Evolutionary conservation across 192 early-diverging fungal species (phyloP), one percentile per base, ranked within the genome.

Genomic region (Umbelopsis isabellina): DNA sequence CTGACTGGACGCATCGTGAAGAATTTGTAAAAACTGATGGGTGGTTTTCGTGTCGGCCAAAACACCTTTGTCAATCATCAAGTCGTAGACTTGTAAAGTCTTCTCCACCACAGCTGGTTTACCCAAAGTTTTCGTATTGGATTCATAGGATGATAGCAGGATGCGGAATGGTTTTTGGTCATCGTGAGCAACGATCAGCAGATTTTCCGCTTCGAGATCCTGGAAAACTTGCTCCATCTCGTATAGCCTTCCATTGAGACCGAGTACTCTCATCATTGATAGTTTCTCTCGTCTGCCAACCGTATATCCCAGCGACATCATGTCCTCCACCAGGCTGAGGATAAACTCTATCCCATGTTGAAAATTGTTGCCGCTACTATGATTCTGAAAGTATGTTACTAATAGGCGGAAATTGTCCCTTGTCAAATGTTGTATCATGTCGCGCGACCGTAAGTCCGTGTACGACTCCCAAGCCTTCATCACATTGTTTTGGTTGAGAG

Each of bases 21-120:
- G 67, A 33, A 75, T 73, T 12, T 51, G 49, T 15, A 70, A 49
- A 3, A 83, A 46, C n/a, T 76, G 35, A 1, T 25, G 66, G 2
- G 69, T 74, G 2, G 76, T 75, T 18, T 80, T 71, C 21, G 75
- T 66, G 66, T 91, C 82, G 10, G 93, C 90, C 55, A 78, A 58
- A 33, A 92, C 50, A 2, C 88, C 85, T 30, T 78, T 80, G 46
- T 84, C 78, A 6, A 71, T 41, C 78, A 96, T 86, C 49, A 84
- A 68, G 15, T 89, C 82, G 69, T 87, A 91, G 16, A 91, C 86
- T 33, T 75, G 76, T 66, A 87, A 82, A 0, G 92, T 91, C 71
- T 90, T 86, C 1, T 80, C 76, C n/a, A 84, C 72, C 30, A 72
- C 47, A 3, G n/a, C 66, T 9, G 16, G 6, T 10, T 55, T 69